Base-by-base conservation (phyloP, 2,329 filamentous ascomycete genomes). In the Tolypocladium guangdongense region DNA sequence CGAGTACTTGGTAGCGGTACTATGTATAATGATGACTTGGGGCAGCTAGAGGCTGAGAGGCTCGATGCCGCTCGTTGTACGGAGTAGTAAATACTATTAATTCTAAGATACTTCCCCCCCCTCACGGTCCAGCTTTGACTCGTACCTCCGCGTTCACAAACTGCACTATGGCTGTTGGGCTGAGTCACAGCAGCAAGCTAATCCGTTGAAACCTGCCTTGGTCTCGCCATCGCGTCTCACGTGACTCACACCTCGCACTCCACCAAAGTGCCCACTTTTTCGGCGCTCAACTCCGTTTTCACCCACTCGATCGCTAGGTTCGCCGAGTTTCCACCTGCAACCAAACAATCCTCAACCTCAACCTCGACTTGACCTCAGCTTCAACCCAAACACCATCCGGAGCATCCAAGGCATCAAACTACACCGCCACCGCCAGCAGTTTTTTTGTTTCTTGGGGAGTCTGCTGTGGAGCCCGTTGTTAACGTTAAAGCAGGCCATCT, bases 401-500 rank as follows among this genome's bases (percentile, higher is more conserved):
- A 43, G 22, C 14, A 8, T 45, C 18, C 16, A 20, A 16, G 6
- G 10, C 27, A 46, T 46, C 43, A n/a, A n/a, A 4, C 27, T 30
- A 32, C 22, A 45, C 7, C 43, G 16, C 43, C 24, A 45, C 30
- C 41, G 27, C 38, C 20, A 22, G 38, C 20, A 41, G 11, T 14
- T 10, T 50, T 27, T 27, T 2, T n/a, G 2, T 22, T 30, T 27
- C n/a, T 22, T 18, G 48, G 20, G 22, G 18, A 32, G 36, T 46
- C 43, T 32, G 11, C 43, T 18, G 35, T 30, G 24, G 37, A 30
- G 18, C 49, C 49, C 18, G 16, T 41, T 39, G 41, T 51, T 47
- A 33, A 48, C 52, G 16, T 22, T 50, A 50, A 47, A 52, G 54
- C 55, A 62, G 59, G 52, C 55, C 60, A 71, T 59, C 33, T 16